Conservation (phyloP, 2,329 filamentous ascomycete genomes). For the Clarireedia homoeocarpa region DNA sequence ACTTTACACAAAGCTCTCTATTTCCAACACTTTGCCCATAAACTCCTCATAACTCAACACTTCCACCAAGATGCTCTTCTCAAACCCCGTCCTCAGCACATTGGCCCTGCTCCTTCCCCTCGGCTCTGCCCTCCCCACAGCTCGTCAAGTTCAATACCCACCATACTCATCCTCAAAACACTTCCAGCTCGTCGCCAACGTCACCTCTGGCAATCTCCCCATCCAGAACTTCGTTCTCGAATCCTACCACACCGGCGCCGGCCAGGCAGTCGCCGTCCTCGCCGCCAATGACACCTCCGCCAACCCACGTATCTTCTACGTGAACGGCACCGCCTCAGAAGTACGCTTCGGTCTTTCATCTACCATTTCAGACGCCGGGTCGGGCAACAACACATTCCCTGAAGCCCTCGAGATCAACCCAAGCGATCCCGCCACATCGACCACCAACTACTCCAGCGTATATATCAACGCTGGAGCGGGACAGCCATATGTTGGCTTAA, state of each 20-base stretch:
- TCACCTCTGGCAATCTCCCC: constrained; percentile 32
- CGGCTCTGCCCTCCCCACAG: no score
- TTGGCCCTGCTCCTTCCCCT: no score
- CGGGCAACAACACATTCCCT: constrained; percentile 22
- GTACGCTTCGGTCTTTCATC: constrained; percentile 27
- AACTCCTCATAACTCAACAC: not conserved
- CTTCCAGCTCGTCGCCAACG: constrained; percentile 9
- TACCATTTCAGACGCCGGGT: constrained; percentile 35
- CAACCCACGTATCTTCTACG: constrained; percentile 36
- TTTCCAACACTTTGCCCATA: not conserved
- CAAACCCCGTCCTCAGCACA: not conserved
- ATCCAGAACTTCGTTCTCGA: constrained; percentile 35
- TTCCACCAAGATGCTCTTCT: constrained; percentile 10
- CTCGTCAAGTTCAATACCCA: no score
- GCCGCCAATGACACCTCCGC: constrained; percentile 16
- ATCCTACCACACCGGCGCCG: constrained; percentile 38
- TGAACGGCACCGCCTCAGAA: constrained; percentile 39
- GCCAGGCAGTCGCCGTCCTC: constrained; percentile 33
- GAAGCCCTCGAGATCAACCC: constrained; percentile 34
- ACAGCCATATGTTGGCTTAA: constrained; percentile 31
- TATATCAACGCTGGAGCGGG: constrained; percentile 33
- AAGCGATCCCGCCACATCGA: constrained; percentile 10
- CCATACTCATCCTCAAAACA: no score
- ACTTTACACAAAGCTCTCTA: not conserved
- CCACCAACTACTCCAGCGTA: constrained; percentile 24